Evolutionary conservation across 2,329 filamentous ascomycete species (phyloP).

Genomic region (Paecilomyces fulvus): DNA sequence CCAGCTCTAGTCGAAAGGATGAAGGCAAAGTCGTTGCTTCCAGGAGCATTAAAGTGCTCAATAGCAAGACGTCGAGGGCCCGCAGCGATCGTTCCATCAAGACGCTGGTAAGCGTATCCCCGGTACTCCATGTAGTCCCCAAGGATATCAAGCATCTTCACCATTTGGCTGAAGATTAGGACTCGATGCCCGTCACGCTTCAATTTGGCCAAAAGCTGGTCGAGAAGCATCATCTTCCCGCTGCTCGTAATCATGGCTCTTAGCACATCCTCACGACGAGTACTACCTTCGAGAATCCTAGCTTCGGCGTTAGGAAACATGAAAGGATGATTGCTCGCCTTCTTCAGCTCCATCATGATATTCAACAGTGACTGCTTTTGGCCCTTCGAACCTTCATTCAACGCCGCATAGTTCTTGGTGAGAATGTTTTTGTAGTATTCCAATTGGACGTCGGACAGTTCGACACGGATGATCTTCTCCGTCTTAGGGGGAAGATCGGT

Average conservation of each 20-base stretch:
- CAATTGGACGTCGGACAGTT: constrained; percentile 89
- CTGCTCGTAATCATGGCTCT: constrained; percentile 93
- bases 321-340: constrained; percentile 96
- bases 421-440: constrained; percentile 99
- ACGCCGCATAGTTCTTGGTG: constrained; percentile 87
- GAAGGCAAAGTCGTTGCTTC: constrained; percentile 93
- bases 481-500: constrained; percentile 94
- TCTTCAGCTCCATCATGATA: constrained; percentile 99
- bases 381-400: constrained; percentile 82
- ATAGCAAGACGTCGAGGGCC: constrained; percentile 85
- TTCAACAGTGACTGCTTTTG: constrained; percentile 94
- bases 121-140: constrained; percentile 88
- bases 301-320: constrained; percentile 95
- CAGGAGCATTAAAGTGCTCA: constrained; percentile 96
- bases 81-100: constrained; percentile 91
- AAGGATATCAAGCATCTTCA: constrained; percentile 94
- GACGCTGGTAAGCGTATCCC: constrained; percentile 88
- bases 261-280: constrained; percentile 78
- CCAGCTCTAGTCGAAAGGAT: constrained; percentile 89
- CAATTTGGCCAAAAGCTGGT: constrained; percentile 87
- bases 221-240: constrained; percentile 98
- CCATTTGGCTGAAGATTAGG: constrained; percentile 98
- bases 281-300: constrained; percentile 70
- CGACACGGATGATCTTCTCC: constrained; percentile 97
- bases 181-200: constrained; percentile 92